Conservation (phyloP, 768 basidiomycete genomes). For the Zangia roseola region DNA sequence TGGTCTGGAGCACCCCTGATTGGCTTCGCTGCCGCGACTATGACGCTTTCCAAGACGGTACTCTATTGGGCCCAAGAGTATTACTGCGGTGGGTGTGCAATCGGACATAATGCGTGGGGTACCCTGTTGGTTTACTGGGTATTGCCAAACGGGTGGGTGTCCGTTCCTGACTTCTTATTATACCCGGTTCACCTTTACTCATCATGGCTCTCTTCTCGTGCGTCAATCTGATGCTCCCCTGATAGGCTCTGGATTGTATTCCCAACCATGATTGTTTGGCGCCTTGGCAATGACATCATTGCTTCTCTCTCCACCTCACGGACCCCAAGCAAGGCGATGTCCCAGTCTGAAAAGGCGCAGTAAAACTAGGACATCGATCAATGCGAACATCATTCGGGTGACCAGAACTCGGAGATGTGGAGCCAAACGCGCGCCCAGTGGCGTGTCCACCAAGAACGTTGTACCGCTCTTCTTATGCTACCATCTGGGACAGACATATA, state of each 20-base stretch:
- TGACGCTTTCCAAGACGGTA: slow-evolving; percentile 84
- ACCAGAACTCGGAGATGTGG: no score
- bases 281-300: slow-evolving; percentile 62
- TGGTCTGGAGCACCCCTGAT: slow-evolving; percentile 70
- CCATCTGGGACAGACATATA: no score
- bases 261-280: slow-evolving; percentile 57
- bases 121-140: slow-evolving; percentile 64
- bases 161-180: slow-evolving; percentile 1
- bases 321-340: slow-evolving; percentile 25
- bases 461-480: no score
- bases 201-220: background rate
- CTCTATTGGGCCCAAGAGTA: slow-evolving; percentile 84
- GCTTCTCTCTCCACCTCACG: slow-evolving; percentile 38
- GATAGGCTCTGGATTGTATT: slow-evolving; percentile 75
- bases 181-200: no score
- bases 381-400: no score
- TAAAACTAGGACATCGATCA: slow-evolving; percentile 7
- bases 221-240: background rate
- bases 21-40: slow-evolving; percentile 67
- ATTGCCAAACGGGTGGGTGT: slow-evolving; percentile 73
- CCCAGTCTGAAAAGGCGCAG: slow-evolving; percentile 33
- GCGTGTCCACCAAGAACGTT: no score
- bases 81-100: slow-evolving; percentile 67
- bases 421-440: no score
- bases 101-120: slow-evolving; percentile 66